Percentiles rank a stretch among this genome's conserved stretches.
These are phyloP conservation scores for Hypoxylon lienhwacheense DNA, from an alignment of 495 filamentous ascomycete genomes.

Conservation along the genomic window DNA sequence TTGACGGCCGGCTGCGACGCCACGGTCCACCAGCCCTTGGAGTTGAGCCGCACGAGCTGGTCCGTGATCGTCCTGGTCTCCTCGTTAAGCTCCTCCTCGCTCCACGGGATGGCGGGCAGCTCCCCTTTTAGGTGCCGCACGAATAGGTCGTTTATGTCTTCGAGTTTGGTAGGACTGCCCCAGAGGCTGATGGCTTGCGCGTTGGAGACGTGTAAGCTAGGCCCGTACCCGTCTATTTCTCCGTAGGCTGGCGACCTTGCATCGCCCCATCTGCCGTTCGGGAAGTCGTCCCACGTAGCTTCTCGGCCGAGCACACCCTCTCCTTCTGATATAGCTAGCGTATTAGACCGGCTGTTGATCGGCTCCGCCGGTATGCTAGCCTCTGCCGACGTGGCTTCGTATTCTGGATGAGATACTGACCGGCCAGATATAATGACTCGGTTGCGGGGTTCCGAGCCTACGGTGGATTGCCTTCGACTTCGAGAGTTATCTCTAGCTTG, in stretches of 20 bases:
- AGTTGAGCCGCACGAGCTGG: conserved; percentile 72
- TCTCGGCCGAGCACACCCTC: conserved; percentile 88
- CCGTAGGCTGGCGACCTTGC: conserved; percentile 88
- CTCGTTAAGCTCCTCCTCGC: conserved; percentile 80
- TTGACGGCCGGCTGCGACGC: conserved; percentile 97
- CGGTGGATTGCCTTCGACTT: conserved; percentile 46
- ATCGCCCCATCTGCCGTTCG: conserved; percentile 96
- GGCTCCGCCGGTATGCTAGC: conserved; percentile 62
- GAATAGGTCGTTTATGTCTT: conserved; percentile 79
- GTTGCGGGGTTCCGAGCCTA: conserved; percentile 73
- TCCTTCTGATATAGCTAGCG: conserved; percentile 89
- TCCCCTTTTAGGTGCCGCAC: conserved; percentile 74
- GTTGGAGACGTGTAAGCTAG: conserved; percentile 78
- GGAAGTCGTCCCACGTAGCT: conserved; percentile 98
- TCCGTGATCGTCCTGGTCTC: conserved; percentile 80
- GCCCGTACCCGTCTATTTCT: conserved; percentile 94
- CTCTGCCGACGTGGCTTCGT: conserved; percentile 67
- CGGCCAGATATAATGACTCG: conserved; percentile 74
- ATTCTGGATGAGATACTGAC: conserved; percentile 54
- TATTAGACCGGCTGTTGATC: conserved; percentile 71
- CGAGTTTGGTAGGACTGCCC: conserved; percentile 68
- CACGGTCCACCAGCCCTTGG: conserved; percentile 91
- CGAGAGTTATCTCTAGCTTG: conserved; percentile 23
- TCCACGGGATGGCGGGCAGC: conserved; percentile 84
- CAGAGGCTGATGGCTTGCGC: conserved; percentile 78